Conservation (phyloP, 1,139 yeast species). For the Geotrichum bryndzae region DNA sequence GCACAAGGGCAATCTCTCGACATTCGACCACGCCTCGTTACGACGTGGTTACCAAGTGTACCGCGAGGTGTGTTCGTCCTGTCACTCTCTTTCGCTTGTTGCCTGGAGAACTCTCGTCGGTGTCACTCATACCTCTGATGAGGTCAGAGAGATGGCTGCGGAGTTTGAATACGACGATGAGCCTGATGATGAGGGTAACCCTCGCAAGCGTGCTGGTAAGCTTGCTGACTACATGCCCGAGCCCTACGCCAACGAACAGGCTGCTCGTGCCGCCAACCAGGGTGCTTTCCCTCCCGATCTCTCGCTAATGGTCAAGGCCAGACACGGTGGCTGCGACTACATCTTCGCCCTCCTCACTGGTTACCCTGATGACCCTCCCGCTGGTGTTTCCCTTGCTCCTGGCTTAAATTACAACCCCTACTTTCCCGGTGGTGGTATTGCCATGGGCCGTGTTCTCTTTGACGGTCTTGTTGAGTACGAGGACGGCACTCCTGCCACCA, state of each 20-base stretch:
- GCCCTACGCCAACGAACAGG: slow-evolving; percentile 96
- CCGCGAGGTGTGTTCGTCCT: slow-evolving; percentile 98
- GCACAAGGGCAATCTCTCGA: slow-evolving; percentile 78
- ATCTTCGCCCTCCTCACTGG: slow-evolving; percentile 94
- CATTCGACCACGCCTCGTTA: slow-evolving; percentile 93
- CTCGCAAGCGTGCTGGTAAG: slow-evolving; percentile 97
- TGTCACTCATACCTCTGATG: slow-evolving; percentile 86
- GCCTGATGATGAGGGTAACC: slow-evolving; percentile 99
- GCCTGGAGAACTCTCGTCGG: slow-evolving; percentile 99
- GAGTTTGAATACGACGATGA: slow-evolving; percentile 98
- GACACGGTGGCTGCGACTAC: slow-evolving; percentile 97
- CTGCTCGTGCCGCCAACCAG: slow-evolving; percentile 99
- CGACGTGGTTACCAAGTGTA: slow-evolving; percentile 99
- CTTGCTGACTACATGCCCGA: slow-evolving; percentile 92
- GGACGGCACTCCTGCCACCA: slow-evolving; percentile 97
- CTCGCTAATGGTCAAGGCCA: slow-evolving; percentile 94
- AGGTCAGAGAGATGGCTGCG: slow-evolving; percentile 91
- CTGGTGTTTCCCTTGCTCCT: slow-evolving; percentile 87
- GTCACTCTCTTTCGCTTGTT: slow-evolving; percentile 94
- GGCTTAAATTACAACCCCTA: slow-evolving; percentile 98
- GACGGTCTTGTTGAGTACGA: slow-evolving; percentile 97
- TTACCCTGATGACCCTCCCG: slow-evolving; percentile 98
- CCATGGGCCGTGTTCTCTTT: slow-evolving; percentile 97
- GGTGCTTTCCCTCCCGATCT: slow-evolving; percentile 99
- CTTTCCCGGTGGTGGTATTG: slow-evolving; percentile 99